Evolutionary conservation across 129 eudicot genomes (phyloP).

Genomic region (Pseudognaphalium luteoalbum): DNA sequence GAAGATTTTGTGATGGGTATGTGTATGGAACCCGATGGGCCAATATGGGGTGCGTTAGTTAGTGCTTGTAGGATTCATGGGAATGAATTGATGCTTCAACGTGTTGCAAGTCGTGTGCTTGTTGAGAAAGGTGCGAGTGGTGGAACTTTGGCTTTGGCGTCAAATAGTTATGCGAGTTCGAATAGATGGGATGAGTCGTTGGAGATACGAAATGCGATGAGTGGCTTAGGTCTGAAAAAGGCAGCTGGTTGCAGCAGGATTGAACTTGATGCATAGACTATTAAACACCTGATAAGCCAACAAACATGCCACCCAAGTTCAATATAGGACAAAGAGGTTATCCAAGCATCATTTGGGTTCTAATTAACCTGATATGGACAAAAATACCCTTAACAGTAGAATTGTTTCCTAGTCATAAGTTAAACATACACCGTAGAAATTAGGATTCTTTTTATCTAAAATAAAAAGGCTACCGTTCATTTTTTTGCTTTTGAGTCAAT

Average conservation of each 20-base stretch:
- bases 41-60: constrained; percentile 39
- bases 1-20: constrained; percentile 36
- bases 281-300: background rate
- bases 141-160: constrained; percentile 35
- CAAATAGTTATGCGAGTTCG: constrained; percentile 41
- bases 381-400: no score
- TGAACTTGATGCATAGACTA: constrained; percentile 31
- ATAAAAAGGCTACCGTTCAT: no score
- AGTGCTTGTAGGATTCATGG: constrained; percentile 41
- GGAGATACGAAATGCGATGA: constrained; percentile 33
- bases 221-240: constrained; percentile 32
- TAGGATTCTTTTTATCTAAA: no score
- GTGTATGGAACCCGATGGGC: constrained; percentile 31
- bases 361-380: no score
- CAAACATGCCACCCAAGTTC: no score
- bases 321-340: no score
- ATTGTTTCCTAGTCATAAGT: no score
- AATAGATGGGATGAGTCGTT: constrained; percentile 40
- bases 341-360: no score
- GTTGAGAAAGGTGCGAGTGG: constrained; percentile 27
- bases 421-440: no score
- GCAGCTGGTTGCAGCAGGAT: constrained; percentile 37
- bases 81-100: constrained; percentile 31
- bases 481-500: no score
- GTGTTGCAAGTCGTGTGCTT: constrained; percentile 5